Conservation (phyloP, 176 grass and related monocot species). For the Musa troglodytarum region DNA sequence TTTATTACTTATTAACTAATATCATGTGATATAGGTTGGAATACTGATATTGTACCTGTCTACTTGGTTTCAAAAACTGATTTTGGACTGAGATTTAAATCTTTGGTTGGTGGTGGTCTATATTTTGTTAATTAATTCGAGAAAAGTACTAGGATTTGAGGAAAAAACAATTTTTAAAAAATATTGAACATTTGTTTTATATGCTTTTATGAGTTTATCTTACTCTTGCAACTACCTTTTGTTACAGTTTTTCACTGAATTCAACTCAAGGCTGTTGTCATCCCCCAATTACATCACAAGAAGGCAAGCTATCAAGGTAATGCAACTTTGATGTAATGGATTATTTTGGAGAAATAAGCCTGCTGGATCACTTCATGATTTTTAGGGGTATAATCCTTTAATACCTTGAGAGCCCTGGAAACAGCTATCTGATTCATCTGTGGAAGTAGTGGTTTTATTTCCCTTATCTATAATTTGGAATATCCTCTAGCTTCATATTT, state of each 20-base stretch:
- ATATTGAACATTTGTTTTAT: neutral
- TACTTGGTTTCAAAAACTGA: no score
- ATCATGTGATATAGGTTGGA: no score
- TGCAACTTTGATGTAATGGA: neutral
- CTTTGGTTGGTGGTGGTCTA: no score
- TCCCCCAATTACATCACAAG: conserved; percentile 89
- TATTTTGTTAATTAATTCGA: no score
- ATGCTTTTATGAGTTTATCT: neutral
- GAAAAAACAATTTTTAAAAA: neutral
- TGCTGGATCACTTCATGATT: neutral
- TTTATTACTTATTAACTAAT: no score
- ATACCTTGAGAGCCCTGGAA: neutral
- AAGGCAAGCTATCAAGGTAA: conserved; percentile 97
- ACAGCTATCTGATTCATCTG: no score
- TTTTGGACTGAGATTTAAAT: no score
- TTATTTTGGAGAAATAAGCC: conserved; percentile 6
- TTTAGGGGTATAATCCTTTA: neutral
- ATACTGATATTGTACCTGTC: no score
- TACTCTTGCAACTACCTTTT: conserved; percentile 5
- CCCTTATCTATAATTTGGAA: neutral
- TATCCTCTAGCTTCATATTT: conserved; percentile 5
- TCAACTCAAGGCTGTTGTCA: conserved; percentile 78
- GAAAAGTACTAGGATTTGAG: neutral
- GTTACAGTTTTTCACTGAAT: conserved; percentile 82
- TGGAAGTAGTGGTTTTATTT: neutral